Conservation (phyloP, 2,329 filamentous ascomycete genomes). For the Penicillium nordicum region DNA sequence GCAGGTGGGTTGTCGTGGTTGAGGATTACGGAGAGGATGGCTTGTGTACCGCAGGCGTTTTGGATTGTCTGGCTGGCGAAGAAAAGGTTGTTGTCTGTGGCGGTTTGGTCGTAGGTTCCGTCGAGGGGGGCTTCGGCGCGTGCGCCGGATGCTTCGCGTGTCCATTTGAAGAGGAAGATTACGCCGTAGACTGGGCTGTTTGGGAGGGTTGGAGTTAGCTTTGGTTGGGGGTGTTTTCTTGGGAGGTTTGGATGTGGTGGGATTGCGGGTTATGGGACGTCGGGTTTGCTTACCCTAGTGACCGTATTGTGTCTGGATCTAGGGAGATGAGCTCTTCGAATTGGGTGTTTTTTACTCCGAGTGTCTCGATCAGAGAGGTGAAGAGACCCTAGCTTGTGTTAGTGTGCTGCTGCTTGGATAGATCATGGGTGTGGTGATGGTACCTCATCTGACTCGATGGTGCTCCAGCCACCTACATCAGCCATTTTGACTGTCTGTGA, state of each 20-base stretch:
- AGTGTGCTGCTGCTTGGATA: constrained; percentile 6
- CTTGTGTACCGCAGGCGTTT: constrained; percentile 96
- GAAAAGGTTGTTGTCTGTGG: constrained; percentile 70
- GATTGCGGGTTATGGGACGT: background rate
- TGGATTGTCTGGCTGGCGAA: constrained; percentile 97
- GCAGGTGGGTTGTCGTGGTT: constrained; percentile 61
- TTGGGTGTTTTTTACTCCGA: constrained; percentile 90
- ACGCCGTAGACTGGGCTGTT: constrained; percentile 80
- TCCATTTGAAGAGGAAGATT: constrained; percentile 96
- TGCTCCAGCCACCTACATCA: constrained; percentile 74
- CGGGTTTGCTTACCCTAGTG: constrained; percentile 36
- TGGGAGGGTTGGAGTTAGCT: constrained; percentile 3
- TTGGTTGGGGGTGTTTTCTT: background rate
- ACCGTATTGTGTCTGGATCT: constrained; percentile 61
- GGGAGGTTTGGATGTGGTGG: constrained; percentile 1
- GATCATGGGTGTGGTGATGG: constrained; percentile 32
- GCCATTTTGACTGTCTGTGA: constrained; percentile 49
- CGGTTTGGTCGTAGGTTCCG: constrained; percentile 73
- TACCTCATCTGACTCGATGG: constrained; percentile 95
- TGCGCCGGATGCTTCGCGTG: constrained; percentile 59
- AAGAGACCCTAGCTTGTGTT: constrained; percentile 71
- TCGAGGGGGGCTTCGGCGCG: constrained; percentile 67
- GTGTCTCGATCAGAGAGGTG: constrained; percentile 87
- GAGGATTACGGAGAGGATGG: constrained; percentile 82
- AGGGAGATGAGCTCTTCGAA: constrained; percentile 94